These are phyloP conservation scores for Acorus calamus DNA, from an alignment of 106 monocot genomes.

Conservation along the genomic window DNA sequence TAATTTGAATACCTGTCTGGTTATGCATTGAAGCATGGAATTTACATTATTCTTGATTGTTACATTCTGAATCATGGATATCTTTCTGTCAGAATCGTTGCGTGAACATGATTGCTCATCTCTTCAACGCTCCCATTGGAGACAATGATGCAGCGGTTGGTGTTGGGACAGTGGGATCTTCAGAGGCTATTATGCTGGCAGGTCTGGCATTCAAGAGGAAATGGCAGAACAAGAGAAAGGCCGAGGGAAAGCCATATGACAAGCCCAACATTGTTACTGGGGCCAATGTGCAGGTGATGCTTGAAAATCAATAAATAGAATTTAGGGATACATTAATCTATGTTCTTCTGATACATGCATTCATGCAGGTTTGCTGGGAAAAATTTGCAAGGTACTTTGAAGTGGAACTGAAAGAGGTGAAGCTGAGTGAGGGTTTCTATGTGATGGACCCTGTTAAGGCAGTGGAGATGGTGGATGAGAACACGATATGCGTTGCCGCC, in stretches of 20 bases:
- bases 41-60: neutral
- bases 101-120: constrained; percentile 81
- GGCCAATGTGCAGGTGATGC: constrained; percentile 70
- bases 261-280: constrained; percentile 83
- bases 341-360: neutral
- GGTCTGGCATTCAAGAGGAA: constrained; percentile 80
- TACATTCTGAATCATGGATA: neutral
- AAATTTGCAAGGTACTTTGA: constrained; percentile 95
- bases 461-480: constrained; percentile 77
- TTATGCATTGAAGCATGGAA: neutral
- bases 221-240: constrained; percentile 79
- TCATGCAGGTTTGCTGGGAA: constrained; percentile 85
- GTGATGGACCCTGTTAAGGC: constrained; percentile 77
- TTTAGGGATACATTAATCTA: too few species aligned
- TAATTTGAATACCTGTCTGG: too few species aligned
- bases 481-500: constrained; percentile 71
- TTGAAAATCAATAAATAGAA: too few species aligned
- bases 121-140: constrained; percentile 61
- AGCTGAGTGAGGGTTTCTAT: constrained; percentile 55
- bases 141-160: constrained; percentile 57
- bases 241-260: constrained; percentile 59
- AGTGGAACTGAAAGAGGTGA: constrained; percentile 85
- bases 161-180: constrained; percentile 69
- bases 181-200: constrained; percentile 84
- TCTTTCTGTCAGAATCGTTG: constrained; percentile 50